Percentiles rank a stretch among this genome's conserved stretches.
These are phyloP conservation scores for Mucor piriformis DNA, from an alignment of 371 early-diverging fungal genomes.

Conservation along the genomic window DNA sequence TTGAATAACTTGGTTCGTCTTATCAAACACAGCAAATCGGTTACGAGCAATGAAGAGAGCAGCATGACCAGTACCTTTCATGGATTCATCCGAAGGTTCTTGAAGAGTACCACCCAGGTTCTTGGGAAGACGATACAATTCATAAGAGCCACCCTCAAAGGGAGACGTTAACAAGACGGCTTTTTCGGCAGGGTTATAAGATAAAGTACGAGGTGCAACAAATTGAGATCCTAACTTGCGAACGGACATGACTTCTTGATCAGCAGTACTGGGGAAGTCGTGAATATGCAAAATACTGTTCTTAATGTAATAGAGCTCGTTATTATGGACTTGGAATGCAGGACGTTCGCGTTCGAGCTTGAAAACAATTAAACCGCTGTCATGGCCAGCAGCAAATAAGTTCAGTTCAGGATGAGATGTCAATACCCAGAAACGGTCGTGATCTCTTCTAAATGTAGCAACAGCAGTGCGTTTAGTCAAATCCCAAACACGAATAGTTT, in stretches of 20 bases:
- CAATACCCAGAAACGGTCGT: slow-evolving; percentile 98
- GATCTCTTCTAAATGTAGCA: slow-evolving; percentile 93
- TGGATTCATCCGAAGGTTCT: slow-evolving; percentile 66
- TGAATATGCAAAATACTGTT: slow-evolving; percentile 81
- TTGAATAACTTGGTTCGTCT: slow-evolving; percentile 69
- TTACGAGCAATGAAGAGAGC: slow-evolving; percentile 95
- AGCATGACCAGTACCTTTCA: slow-evolving; percentile 78
- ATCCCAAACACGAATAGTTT: slow-evolving; percentile 97
- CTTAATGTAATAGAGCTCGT: slow-evolving; percentile 83
- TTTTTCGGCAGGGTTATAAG: slow-evolving; percentile 94
- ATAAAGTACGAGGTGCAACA: slow-evolving; percentile 75
- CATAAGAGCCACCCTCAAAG: slow-evolving; percentile 87
- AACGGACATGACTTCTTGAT: slow-evolving; percentile 77
- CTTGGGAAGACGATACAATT: slow-evolving; percentile 82
- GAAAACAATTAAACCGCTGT: slow-evolving; percentile 96
- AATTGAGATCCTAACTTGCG: slow-evolving; percentile 70
- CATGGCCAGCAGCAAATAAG: slow-evolving; percentile 97
- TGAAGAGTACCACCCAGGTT: slow-evolving; percentile 69
- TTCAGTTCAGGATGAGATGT: slow-evolving; percentile 94
- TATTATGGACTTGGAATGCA: slow-evolving; percentile 81
- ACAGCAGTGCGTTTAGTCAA: slow-evolving; percentile 90
- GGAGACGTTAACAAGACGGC: slow-evolving; percentile 82
- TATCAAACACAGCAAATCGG: slow-evolving; percentile 93
- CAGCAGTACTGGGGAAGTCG: slow-evolving; percentile 77
- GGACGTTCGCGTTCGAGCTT: slow-evolving; percentile 96